Base-by-base conservation (phyloP, 768 basidiomycete species). In the Suillus discolor region DNA sequence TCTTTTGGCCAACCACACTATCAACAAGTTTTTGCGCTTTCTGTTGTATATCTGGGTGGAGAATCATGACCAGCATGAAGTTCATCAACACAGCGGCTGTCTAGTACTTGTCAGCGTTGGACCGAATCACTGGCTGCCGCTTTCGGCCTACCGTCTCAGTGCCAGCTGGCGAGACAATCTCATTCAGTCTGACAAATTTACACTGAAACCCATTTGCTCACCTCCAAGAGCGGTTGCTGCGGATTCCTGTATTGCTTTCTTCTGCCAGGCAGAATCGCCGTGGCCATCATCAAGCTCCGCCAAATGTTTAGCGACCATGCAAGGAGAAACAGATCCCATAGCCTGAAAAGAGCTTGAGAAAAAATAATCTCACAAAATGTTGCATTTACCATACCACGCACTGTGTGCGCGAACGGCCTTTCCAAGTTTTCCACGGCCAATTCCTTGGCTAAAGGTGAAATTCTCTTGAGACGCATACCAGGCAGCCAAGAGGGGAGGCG, bases 21-120 rank as follows among this genome's bases (percentile, higher is more conserved):
- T 71, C 69, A 28, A 71, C 67, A 62, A 79, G 78, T 20, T 70
- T 69, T 23, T 71, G 70, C 23, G 78, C 78, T 31, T 71, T 77
- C 60, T 45, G 57, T 8, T 71, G 70, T n/a, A 71, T 28, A 8
- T 66, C 63, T 31, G 65, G 68, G 6, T 66, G 11, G n/a, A 65
- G 42, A 31, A 66, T 66, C 70, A 71, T 71, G 20, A 31, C 42
- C 20, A 65, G 63, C 13, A 71, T 16, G 38, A 71, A 71, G 8
- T 55, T 55, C 54, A 55, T n/a, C 28, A 59, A 42, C n/a, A 28
- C 41, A 41, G 49, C n/a, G 2, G 62, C 51, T 42, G 65, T 65
- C 65, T 65, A 18, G 23, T 49, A 36, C 5, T 34, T 34, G 39
- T 62, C 36, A 41, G n/a, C 44, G 5, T 15, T 15, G 41, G n/a